Conservation (phyloP, 1,284 basidiomycete species). For the Trichosporon ovoides region DNA sequence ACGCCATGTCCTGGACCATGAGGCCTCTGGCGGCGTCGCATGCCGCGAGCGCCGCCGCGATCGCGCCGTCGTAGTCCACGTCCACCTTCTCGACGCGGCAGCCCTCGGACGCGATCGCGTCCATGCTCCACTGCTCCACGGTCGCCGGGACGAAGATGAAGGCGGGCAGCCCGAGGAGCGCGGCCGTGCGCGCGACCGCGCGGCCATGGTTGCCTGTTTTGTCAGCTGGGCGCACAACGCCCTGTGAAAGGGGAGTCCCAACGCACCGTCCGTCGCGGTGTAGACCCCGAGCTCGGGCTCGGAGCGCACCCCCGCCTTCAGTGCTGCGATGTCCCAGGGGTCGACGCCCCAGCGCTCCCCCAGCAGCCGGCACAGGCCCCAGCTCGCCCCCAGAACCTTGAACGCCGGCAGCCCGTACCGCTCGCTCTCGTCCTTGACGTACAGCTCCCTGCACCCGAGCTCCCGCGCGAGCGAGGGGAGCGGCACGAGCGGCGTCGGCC, state of each 20-base stretch:
- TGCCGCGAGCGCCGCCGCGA: background rate
- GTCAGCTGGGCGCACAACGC: background rate
- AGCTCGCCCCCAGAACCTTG: slow-evolving; percentile 23
- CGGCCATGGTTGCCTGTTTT: slow-evolving; percentile 21
- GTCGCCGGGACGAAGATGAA: slow-evolving; percentile 16
- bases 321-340: slow-evolving; percentile 14
- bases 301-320: background rate
- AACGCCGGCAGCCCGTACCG: slow-evolving; percentile 22
- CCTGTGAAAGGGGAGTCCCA: no score
- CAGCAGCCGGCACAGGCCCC: slow-evolving; percentile 11
- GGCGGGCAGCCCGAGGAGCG: slow-evolving; percentile 12
- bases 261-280: slow-evolving; percentile 20
- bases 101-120: slow-evolving; percentile 16
- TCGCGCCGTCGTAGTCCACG: slow-evolving; percentile 17
- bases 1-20: slow-evolving; percentile 18
- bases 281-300: slow-evolving; percentile 11
- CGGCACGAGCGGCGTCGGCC: slow-evolving; percentile 13
- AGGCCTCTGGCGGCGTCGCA: slow-evolving; percentile 8
- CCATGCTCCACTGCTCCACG: slow-evolving; percentile 16
- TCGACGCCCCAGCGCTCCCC: slow-evolving; percentile 13
- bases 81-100: slow-evolving; percentile 9
- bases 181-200: slow-evolving; percentile 14
- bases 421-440: slow-evolving; percentile 20
- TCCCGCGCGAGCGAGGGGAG: slow-evolving; percentile 9
- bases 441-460: slow-evolving; percentile 14